Evolutionary conservation across 2,329 filamentous ascomycete genomes (phyloP).

Genomic region (Furcasterigmium sp.): DNA sequence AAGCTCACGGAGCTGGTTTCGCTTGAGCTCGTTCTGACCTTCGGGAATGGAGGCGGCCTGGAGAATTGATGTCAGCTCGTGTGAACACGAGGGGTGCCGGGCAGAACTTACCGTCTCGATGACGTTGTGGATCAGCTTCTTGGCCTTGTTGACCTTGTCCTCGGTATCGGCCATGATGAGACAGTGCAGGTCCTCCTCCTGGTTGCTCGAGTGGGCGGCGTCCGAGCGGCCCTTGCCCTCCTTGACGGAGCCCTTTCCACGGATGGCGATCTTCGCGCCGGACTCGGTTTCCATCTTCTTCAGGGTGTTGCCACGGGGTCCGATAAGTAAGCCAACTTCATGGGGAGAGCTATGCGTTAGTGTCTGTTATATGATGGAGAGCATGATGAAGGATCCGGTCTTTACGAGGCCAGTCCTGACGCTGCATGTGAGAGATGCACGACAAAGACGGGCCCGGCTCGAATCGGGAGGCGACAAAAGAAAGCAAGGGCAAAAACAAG

Average conservation of each 20-base stretch:
- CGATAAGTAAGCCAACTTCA: slow-evolving; percentile 99
- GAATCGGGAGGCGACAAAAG: slow-evolving; percentile 21
- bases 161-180: slow-evolving; percentile 99
- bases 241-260: slow-evolving; percentile 98
- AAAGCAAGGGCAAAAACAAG: slow-evolving; percentile 23
- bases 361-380: slow-evolving; percentile 42
- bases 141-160: slow-evolving; percentile 99
- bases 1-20: slow-evolving; percentile 95
- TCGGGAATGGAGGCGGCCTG: slow-evolving; percentile 97
- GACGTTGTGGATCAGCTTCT: slow-evolving; percentile 96
- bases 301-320: slow-evolving; percentile 97
- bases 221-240: slow-evolving; percentile 99
- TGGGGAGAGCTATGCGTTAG: slow-evolving; percentile 88
- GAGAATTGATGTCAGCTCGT: slow-evolving; percentile 17
- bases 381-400: slow-evolving; percentile 22
- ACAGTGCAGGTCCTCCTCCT: slow-evolving; percentile 98
- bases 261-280: slow-evolving; percentile 96
- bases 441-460: slow-evolving; percentile 39
- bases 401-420: slow-evolving; percentile 19
- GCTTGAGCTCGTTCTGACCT: slow-evolving; percentile 97
- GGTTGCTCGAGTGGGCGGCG: slow-evolving; percentile 98
- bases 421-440: slow-evolving; percentile 20
- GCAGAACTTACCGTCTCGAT: slow-evolving; percentile 81
- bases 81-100: background rate
- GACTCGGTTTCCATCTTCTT: slow-evolving; percentile 99